phyloP scores from a whole-genome alignment of 2,329 filamentous ascomycete genomes.

The Aspergillus ochraceoroseus region DNA sequence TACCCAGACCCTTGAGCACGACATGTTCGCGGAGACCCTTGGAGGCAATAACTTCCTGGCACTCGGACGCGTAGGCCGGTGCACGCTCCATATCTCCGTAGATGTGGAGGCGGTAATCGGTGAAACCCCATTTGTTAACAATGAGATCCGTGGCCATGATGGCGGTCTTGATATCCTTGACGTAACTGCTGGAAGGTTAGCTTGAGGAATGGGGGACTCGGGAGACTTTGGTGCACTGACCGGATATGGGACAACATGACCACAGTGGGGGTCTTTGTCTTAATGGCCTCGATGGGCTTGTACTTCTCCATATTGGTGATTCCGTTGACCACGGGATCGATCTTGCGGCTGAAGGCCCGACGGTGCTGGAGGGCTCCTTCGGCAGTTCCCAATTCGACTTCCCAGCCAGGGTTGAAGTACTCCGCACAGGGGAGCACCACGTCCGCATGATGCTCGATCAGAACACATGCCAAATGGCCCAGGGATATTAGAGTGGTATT shows the following conservation, averaged over 20 bases:
- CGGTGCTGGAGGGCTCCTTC: slow-evolving; percentile 54
- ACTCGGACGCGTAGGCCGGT: slow-evolving; percentile 56
- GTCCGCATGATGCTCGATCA: slow-evolving; percentile 49
- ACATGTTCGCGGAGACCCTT: slow-evolving; percentile 50
- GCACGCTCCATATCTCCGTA: slow-evolving; percentile 62
- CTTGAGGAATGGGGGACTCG: neutral
- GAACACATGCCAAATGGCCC: slow-evolving; percentile 14
- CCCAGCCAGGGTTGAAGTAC: slow-evolving; percentile 61
- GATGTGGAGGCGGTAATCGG: slow-evolving; percentile 58
- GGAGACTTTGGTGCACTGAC: slow-evolving; percentile 6
- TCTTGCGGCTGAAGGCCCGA: slow-evolving; percentile 54
- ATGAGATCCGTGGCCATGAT: slow-evolving; percentile 60
- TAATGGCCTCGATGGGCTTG: slow-evolving; percentile 54
- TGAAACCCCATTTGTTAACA: slow-evolving; percentile 60
- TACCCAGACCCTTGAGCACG: slow-evolving; percentile 42
- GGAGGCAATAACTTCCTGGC: slow-evolving; percentile 53
- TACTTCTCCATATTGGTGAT: slow-evolving; percentile 61
- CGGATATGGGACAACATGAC: slow-evolving; percentile 58
- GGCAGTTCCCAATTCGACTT: slow-evolving; percentile 55
- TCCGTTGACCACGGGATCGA: slow-evolving; percentile 61
- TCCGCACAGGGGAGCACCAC: slow-evolving; percentile 54
- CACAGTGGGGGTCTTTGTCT: slow-evolving; percentile 55
- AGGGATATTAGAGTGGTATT: slow-evolving; percentile 42
- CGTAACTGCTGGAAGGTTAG: slow-evolving; percentile 22
- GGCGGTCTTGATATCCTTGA: slow-evolving; percentile 60